A percentile compares a stretch with the other conserved stretches of the same genome.
Evolutionary conservation across 768 basidiomycete species (phyloP).

Genomic region (Mycena rosella): DNA sequence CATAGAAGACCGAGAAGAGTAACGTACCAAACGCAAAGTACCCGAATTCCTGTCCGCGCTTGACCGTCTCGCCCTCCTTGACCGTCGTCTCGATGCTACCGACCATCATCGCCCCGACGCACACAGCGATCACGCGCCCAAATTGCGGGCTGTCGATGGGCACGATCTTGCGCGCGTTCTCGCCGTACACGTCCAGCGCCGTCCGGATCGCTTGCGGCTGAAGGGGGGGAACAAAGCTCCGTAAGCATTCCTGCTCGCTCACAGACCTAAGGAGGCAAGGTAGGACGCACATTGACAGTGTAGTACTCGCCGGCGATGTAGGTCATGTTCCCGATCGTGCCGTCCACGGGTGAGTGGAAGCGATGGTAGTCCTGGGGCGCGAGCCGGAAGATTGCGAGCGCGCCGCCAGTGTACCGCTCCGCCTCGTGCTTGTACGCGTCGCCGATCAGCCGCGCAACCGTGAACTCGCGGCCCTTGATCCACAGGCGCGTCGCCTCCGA

Average conservation of each 20-base stretch:
- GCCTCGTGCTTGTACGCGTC: constrained; percentile 78
- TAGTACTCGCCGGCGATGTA: constrained; percentile 94
- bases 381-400: constrained; percentile 89
- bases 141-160: constrained; percentile 92
- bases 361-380: constrained; percentile 98
- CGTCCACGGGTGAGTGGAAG: constrained; percentile 91
- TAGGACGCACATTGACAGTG: constrained; percentile 85
- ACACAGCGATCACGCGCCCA: constrained; percentile 92
- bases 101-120: constrained; percentile 96
- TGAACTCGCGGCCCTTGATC: constrained; percentile 98
- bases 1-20: constrained; percentile 4
- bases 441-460: constrained; percentile 82
- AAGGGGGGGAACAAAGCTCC: neutral
- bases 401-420: constrained; percentile 82
- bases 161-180: constrained; percentile 93
- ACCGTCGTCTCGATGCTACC: constrained; percentile 91
- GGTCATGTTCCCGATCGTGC: constrained; percentile 84
- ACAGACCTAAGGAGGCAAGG: no score
- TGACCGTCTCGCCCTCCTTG: constrained; percentile 83
- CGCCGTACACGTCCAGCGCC: constrained; percentile 91
- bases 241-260: constrained; percentile 13
- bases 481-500: constrained; percentile 89
- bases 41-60: constrained; percentile 90
- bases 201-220: constrained; percentile 96
- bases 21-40: constrained; percentile 93